Percentiles rank a stretch among this genome's conserved stretches.
phyloP scores from a whole-genome alignment of 176 grass and related monocot species.

The Cenchrus americanus region DNA sequence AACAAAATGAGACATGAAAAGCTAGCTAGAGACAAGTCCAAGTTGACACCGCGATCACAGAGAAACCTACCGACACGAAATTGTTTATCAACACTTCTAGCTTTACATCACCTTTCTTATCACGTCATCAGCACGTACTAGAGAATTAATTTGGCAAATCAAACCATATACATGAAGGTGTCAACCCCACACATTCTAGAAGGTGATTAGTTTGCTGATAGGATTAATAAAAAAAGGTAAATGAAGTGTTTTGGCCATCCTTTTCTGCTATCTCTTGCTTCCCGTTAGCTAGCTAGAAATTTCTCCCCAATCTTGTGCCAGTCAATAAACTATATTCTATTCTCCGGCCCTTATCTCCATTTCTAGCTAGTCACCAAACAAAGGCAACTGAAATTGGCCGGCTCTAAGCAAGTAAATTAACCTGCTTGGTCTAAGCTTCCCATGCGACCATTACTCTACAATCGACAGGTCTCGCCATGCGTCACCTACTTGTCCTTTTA shows the following conservation, averaged over 20 bases:
- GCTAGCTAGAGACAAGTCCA: conserved; percentile 2
- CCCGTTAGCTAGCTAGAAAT: conserved; percentile 46
- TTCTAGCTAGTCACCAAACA: conserved; percentile 44
- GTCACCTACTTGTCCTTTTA: conserved; percentile 61
- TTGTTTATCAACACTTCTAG: conserved; percentile 34
- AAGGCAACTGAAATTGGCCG: conserved; percentile 37
- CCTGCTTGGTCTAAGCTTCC: conserved; percentile 40
- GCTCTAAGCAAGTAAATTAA: conserved; percentile 16
- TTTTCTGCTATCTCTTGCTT: conserved; percentile 53
- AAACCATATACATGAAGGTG: conserved; percentile 49
- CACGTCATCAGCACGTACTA: conserved; percentile 44
- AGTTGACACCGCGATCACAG: conserved; percentile 43
- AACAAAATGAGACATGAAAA: conserved; percentile 39
- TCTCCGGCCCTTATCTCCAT: conserved; percentile 11
- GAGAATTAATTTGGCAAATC: conserved; percentile 54
- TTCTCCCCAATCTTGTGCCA: conserved; percentile 39
- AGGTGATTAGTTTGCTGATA: conserved; percentile 39
- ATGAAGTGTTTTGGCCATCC: conserved; percentile 38
- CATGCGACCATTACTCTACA: conserved; percentile 21
- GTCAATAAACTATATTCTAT: conserved; percentile 32
- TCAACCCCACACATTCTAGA: conserved; percentile 47
- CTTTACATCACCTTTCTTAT: conserved; percentile 64
- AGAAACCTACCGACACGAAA: conserved; percentile 47
- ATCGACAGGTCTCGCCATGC: conserved; percentile 41
- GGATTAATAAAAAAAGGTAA: neutral